These are phyloP conservation scores for Truncatella angustata DNA, from an alignment of 2,329 filamentous ascomycete species.

Conservation along the genomic window DNA sequence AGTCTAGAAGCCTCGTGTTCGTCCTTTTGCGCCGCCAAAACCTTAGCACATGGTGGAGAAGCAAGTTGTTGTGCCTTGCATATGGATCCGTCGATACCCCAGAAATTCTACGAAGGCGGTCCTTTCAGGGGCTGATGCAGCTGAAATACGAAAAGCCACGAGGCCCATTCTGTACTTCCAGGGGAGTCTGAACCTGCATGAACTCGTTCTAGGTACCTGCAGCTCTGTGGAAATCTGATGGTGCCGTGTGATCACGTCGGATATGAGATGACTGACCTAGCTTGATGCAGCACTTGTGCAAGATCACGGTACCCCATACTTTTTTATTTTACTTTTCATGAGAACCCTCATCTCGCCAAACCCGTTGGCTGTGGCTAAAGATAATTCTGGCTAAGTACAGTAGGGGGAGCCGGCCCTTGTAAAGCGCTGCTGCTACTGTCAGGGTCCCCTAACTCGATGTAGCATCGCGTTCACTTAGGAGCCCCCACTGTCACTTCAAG, in stretches of 20 bases:
- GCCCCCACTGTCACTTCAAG: background rate
- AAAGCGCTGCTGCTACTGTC: background rate
- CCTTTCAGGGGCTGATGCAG: background rate
- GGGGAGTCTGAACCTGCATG: background rate
- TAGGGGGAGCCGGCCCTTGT: background rate
- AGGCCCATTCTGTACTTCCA: background rate
- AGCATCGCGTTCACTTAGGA: background rate
- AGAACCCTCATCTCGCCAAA: conserved; percentile 1
- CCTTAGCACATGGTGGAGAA: background rate
- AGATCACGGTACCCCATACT: conserved; percentile 3
- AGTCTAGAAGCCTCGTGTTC: conserved; percentile 6
- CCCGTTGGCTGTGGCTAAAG: background rate
- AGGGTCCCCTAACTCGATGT: background rate
- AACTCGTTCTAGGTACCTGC: background rate
- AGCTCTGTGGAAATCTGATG: background rate
- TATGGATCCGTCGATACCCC: background rate
- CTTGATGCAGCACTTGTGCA: background rate
- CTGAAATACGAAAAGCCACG: background rate
- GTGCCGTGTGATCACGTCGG: background rate
- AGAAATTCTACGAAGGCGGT: background rate
- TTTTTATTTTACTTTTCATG: background rate
- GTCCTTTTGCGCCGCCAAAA: background rate
- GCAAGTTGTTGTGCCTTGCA: background rate
- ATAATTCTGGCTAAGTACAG: conserved; percentile 1
- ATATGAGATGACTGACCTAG: too few relatives aligned